Percentiles rank a stretch among this genome's conserved stretches.
phyloP scores from a whole-genome alignment of 306 rosid genomes.

The Adenanthera pavonina region DNA sequence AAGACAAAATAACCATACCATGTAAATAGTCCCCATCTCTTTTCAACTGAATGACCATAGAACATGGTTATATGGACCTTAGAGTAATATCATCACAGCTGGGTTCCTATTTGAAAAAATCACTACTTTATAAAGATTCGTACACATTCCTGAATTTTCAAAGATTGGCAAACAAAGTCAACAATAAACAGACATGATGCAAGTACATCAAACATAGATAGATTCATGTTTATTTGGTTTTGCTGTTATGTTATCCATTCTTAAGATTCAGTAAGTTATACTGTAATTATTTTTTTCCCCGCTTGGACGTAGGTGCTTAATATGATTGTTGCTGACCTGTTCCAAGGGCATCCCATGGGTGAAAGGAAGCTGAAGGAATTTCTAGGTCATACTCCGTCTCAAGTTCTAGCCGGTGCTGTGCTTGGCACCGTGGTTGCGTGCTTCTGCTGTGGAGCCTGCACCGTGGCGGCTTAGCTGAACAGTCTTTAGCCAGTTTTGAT shows the following conservation, averaged over 20 bases:
- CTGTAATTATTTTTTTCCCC: no score
- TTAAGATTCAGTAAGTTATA: no score
- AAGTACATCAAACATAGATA: background rate
- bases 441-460: conserved; percentile 67
- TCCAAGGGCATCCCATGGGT: conserved; percentile 89
- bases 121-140: background rate
- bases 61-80: no score
- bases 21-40: no score
- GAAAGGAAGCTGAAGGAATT: conserved; percentile 90
- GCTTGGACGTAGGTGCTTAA: conserved; percentile 74
- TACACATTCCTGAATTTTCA: background rate
- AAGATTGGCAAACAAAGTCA: background rate
- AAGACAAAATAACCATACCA: no score
- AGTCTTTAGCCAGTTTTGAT: conserved; percentile 34
- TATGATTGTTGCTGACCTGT: conserved; percentile 84
- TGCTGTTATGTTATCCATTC: background rate
- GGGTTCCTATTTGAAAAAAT: background rate
- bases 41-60: no score
- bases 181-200: background rate
- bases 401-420: conserved; percentile 86
- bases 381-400: conserved; percentile 91
- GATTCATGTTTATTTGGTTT: background rate
- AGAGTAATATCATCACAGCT: no score
- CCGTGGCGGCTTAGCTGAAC: conserved; percentile 47
- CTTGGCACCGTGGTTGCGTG: conserved; percentile 75